Conservation (phyloP, 2,329 filamentous ascomycete species). For the Curvularia sp. region DNA sequence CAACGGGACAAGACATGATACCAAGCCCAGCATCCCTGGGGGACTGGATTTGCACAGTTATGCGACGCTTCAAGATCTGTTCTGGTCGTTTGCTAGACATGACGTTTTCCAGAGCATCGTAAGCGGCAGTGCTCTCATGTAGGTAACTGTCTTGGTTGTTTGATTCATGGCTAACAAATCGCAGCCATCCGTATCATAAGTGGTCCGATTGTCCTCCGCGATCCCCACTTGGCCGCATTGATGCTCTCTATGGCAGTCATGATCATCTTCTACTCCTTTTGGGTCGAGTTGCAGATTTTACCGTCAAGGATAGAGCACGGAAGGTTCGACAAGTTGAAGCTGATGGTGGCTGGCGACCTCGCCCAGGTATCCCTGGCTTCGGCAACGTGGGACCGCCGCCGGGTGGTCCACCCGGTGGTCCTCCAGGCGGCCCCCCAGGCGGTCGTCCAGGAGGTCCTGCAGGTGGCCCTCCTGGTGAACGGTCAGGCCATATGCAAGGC, state of each 20-base stretch:
- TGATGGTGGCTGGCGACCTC: constrained; percentile 63
- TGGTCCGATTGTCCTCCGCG: constrained; percentile 91
- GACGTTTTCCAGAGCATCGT: constrained; percentile 90
- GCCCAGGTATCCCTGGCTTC: constrained; percentile 55
- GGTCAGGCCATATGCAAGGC: constrained; percentile 30
- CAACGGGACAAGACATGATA: constrained; percentile 36
- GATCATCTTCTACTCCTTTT: constrained; percentile 87
- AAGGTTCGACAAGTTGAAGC: constrained; percentile 73
- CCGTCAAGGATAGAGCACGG: constrained; percentile 75
- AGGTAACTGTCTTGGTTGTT: constrained; percentile 52
- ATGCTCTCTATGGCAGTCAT: constrained; percentile 84
- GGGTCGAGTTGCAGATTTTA: constrained; percentile 79
- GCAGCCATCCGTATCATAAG: constrained; percentile 76
- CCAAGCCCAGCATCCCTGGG: constrained; percentile 42
- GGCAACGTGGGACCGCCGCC: constrained; percentile 48
- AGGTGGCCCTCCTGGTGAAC: background rate
- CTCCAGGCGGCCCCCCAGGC: constrained; percentile 9
- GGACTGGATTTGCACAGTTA: constrained; percentile 75
- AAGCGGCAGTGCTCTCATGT: constrained; percentile 86
- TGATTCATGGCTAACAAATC: constrained; percentile 28
- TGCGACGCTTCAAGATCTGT: constrained; percentile 82
- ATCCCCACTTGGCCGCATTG: constrained; percentile 75
- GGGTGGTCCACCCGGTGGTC: constrained; percentile 23
- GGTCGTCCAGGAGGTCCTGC: background rate
- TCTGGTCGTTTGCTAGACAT: constrained; percentile 97